Evolutionary conservation across 2,329 filamentous ascomycete genomes (phyloP).

Genomic region (Botrytis elliptica): DNA sequence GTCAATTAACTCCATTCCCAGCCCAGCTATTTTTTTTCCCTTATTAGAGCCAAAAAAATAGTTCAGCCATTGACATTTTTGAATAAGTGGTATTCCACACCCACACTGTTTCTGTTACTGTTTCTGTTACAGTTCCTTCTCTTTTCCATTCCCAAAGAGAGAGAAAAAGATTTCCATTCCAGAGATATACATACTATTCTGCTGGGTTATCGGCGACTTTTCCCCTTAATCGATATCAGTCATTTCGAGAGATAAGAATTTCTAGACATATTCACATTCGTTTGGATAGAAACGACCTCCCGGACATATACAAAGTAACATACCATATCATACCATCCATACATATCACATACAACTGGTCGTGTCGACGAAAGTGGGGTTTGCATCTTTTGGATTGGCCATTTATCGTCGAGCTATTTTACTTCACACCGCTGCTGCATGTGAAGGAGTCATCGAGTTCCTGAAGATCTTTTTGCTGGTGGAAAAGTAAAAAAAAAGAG

Average conservation of each 20-base stretch:
- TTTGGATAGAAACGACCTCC: background rate
- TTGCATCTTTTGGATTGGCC: slow-evolving; percentile 1
- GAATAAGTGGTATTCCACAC: background rate
- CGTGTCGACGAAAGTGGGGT: slow-evolving; percentile 5
- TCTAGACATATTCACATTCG: background rate
- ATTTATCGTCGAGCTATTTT: slow-evolving; percentile 4
- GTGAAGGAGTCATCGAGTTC: slow-evolving; percentile 17
- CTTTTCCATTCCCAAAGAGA: slow-evolving; percentile 5
- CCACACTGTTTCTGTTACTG: background rate
- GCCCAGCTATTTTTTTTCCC: slow-evolving; percentile 11
- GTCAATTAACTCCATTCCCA: slow-evolving; percentile 10
- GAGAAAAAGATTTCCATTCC: slow-evolving; percentile 2
- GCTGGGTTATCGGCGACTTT: background rate
- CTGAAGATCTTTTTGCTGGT: slow-evolving; percentile 15
- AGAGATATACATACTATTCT: slow-evolving; percentile 1
- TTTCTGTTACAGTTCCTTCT: background rate
- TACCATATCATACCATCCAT: background rate
- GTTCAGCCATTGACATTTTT: slow-evolving; percentile 14
- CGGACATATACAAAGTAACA: background rate
- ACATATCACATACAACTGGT: background rate
- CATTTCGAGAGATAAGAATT: background rate
- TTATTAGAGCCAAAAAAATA: background rate
- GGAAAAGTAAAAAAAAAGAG: background rate
- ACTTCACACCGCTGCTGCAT: slow-evolving; percentile 19
- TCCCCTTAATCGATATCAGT: background rate